Percentiles rank a stretch among this genome's conserved stretches.
Conservation (phyloP, 2,329 filamentous ascomycete species). For the Zymoseptoria pseudotritici region DNA sequence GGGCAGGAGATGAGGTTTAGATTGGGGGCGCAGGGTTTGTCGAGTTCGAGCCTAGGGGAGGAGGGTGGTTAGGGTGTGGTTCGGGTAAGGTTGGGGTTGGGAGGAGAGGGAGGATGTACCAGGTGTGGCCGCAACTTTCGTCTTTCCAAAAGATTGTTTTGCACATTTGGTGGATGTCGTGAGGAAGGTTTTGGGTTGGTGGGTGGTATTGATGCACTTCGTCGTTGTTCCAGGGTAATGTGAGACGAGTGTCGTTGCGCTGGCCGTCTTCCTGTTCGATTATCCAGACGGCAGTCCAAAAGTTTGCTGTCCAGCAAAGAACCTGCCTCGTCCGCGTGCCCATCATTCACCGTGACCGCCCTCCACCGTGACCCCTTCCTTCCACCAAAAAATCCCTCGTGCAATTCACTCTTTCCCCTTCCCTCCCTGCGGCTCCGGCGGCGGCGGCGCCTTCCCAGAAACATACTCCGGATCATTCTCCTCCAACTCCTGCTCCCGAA, state of each 20-base stretch:
- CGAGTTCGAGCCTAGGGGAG: slow-evolving; percentile 34
- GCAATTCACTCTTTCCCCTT: neutral
- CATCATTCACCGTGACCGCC: neutral
- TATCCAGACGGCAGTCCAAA: neutral
- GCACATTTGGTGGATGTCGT: slow-evolving; percentile 40
- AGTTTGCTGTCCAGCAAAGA: neutral
- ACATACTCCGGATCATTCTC: slow-evolving; percentile 32
- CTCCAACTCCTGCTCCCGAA: slow-evolving; percentile 48
- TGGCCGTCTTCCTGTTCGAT: neutral
- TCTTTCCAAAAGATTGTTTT: slow-evolving; percentile 39
- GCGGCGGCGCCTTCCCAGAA: slow-evolving; percentile 5
- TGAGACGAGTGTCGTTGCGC: neutral
- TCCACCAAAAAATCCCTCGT: neutral
- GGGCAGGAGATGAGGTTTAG: slow-evolving; percentile 37
- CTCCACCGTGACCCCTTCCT: neutral
- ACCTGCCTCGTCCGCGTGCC: neutral
- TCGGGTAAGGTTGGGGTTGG: too few species aligned
- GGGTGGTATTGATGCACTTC: neutral
- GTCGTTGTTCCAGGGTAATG: too few species aligned
- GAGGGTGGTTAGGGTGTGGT: neutral
- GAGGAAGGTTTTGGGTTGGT: neutral
- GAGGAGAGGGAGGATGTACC: slow-evolving; percentile 23
- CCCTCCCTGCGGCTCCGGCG: slow-evolving; percentile 6
- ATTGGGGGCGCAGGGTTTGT: slow-evolving; percentile 35
- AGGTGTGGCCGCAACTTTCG: slow-evolving; percentile 40